phyloP scores from a whole-genome alignment of 306 rosid species.

The Chamaecrista fasciculata region DNA sequence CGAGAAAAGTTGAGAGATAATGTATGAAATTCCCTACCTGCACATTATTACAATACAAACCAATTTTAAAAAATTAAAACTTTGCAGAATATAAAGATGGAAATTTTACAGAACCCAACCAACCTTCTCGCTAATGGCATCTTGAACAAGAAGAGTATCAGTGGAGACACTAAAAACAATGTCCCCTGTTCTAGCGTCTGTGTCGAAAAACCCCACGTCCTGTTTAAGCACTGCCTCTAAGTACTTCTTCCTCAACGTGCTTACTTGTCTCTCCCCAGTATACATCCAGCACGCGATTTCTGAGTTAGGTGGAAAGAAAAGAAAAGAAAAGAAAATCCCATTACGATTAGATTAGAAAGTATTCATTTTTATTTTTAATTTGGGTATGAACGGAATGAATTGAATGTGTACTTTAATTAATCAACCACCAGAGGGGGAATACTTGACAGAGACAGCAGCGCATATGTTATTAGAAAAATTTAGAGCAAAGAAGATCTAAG shows the following conservation, averaged over 20 bases:
- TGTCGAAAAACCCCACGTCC: conserved; percentile 97
- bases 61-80: not conserved
- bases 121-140: conserved; percentile 98
- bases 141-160: conserved; percentile 95
- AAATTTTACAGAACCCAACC: conserved; percentile 1
- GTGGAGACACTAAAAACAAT: conserved; percentile 96
- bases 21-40: conserved; percentile 99
- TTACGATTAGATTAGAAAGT: not conserved
- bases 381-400: not conserved
- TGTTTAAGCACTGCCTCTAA: conserved; percentile 90
- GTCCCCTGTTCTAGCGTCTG: conserved; percentile 97
- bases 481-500: conserved; percentile 14
- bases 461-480: not conserved
- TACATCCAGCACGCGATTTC: conserved; percentile 99
- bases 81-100: not conserved
- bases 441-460: not conserved
- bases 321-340: not conserved
- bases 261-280: conserved; percentile 93
- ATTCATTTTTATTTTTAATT: not conserved
- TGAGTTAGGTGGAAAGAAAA: conserved; percentile 28
- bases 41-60: not conserved
- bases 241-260: conserved; percentile 91
- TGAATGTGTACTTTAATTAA: not conserved
- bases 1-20: conserved; percentile 93
- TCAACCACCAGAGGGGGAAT: not conserved